Percentiles rank a stretch among this genome's conserved stretches.
These are phyloP conservation scores for Tylopilus felleus DNA, from an alignment of 768 basidiomycete genomes.

Conservation along the genomic window DNA sequence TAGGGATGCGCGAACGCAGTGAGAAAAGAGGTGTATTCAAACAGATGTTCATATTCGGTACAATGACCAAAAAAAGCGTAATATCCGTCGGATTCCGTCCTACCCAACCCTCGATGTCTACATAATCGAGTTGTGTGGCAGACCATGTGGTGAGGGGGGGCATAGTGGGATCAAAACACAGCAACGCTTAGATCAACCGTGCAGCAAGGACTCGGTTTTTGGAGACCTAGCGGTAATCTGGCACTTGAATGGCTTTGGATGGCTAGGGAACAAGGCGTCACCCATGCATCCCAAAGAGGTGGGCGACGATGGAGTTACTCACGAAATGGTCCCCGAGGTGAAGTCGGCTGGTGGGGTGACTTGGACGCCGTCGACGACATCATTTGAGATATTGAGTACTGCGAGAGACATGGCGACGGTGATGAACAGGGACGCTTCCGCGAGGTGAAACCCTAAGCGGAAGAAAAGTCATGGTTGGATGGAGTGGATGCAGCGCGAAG, in stretches of 20 bases:
- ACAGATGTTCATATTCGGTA: not conserved
- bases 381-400: slow-evolving; percentile 42
- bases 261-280: slow-evolving; percentile 19
- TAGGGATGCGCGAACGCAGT: slow-evolving; percentile 9
- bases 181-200: not conserved
- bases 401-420: slow-evolving; percentile 39
- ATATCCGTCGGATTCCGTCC: not conserved
- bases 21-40: slow-evolving; percentile 28
- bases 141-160: not conserved
- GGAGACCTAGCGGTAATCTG: slow-evolving; percentile 51
- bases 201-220: slow-evolving; percentile 28
- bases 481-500: not conserved
- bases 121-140: not conserved
- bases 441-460: slow-evolving; percentile 27
- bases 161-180: not conserved
- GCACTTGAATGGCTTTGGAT: slow-evolving; percentile 56
- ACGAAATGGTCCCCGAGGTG: slow-evolving; percentile 46
- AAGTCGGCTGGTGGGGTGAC: slow-evolving; percentile 43
- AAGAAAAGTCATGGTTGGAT: not conserved
- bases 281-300: no score
- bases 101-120: not conserved
- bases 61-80: not conserved
- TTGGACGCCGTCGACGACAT: slow-evolving; percentile 38
- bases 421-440: slow-evolving; percentile 27
- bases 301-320: slow-evolving; percentile 1